Conservation (phyloP, 129 eudicot genomes). For the Tanacetum coccineum region DNA sequence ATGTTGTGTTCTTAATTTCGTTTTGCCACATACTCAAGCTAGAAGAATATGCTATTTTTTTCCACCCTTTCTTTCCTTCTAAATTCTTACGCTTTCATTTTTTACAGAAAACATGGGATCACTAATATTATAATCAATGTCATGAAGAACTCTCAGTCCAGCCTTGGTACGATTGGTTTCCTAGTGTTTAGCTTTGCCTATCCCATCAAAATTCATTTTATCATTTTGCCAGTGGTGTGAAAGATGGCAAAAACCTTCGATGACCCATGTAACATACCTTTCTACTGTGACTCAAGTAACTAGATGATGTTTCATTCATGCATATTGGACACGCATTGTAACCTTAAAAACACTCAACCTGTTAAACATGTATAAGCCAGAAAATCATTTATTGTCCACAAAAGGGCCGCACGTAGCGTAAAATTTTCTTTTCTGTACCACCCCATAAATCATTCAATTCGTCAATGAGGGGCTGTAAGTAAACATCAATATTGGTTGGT, state of each 20-base stretch:
- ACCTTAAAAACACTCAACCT: not conserved
- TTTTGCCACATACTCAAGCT: not conserved
- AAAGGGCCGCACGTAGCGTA: not conserved
- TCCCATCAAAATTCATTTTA: not conserved
- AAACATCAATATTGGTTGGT: not conserved
- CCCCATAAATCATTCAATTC: not conserved
- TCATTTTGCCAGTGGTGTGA: not conserved
- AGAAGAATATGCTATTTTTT: too few species aligned
- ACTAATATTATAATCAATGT: not conserved
- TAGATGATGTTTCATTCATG: too few species aligned
- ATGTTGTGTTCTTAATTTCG: not conserved
- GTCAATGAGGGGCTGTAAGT: not conserved
- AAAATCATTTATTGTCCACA: conserved; percentile 10
- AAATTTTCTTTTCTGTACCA: not conserved
- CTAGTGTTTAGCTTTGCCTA: not conserved
- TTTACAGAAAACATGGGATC: not conserved
- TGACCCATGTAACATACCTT: not conserved
- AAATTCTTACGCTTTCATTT: too few species aligned
- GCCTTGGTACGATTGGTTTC: not conserved
- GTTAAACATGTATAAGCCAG: not conserved
- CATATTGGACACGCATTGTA: too few species aligned
- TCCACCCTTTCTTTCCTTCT: too few species aligned
- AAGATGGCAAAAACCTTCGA: not conserved
- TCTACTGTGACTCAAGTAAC: not conserved
- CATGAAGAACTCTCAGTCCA: too few species aligned